Evolutionary conservation across 495 filamentous ascomycete species (phyloP).

Genomic region (Tuber indicum): DNA sequence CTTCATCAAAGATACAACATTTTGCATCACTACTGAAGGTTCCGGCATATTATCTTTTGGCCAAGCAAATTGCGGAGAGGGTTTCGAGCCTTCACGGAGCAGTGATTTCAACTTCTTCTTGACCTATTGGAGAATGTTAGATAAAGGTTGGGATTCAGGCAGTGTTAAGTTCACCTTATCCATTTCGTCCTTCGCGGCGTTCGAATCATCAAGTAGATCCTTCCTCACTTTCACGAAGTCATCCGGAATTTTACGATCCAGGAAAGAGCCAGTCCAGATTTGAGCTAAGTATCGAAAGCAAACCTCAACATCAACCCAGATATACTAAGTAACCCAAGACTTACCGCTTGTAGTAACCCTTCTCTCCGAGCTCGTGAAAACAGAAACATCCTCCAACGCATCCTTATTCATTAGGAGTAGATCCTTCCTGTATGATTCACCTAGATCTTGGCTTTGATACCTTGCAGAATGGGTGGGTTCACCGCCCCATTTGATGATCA

Average conservation of each 20-base stretch:
- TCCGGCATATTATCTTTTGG: slow-evolving; percentile 87
- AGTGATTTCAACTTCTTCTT: slow-evolving; percentile 97
- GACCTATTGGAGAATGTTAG: slow-evolving; percentile 47
- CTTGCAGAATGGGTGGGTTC: slow-evolving; percentile 96
- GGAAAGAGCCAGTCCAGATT: slow-evolving; percentile 89
- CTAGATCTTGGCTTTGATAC: slow-evolving; percentile 90
- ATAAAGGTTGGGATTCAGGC: background rate
- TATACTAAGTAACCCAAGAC: slow-evolving; percentile 30
- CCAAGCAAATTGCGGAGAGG: slow-evolving; percentile 94
- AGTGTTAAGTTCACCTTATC: slow-evolving; percentile 54
- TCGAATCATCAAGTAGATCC: slow-evolving; percentile 91
- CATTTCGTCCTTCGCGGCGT: slow-evolving; percentile 99
- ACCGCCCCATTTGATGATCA: slow-evolving; percentile 98
- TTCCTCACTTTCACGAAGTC: slow-evolving; percentile 84
- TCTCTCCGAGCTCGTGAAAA: slow-evolving; percentile 91
- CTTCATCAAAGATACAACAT: slow-evolving; percentile 95
- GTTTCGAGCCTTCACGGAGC: slow-evolving; percentile 75
- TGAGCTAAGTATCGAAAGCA: slow-evolving; percentile 54
- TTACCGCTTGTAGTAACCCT: slow-evolving; percentile 82
- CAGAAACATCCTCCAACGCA: slow-evolving; percentile 76
- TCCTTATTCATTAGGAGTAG: slow-evolving; percentile 88
- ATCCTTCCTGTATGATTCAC: slow-evolving; percentile 92
- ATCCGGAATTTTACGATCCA: slow-evolving; percentile 73
- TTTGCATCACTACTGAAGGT: slow-evolving; percentile 77
- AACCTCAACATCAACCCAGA: slow-evolving; percentile 24